Evolutionary conservation across 2,329 filamentous ascomycete genomes (phyloP), one percentile per base, ranked within the genome.

Genomic region (Alternaria incomplexa): DNA sequence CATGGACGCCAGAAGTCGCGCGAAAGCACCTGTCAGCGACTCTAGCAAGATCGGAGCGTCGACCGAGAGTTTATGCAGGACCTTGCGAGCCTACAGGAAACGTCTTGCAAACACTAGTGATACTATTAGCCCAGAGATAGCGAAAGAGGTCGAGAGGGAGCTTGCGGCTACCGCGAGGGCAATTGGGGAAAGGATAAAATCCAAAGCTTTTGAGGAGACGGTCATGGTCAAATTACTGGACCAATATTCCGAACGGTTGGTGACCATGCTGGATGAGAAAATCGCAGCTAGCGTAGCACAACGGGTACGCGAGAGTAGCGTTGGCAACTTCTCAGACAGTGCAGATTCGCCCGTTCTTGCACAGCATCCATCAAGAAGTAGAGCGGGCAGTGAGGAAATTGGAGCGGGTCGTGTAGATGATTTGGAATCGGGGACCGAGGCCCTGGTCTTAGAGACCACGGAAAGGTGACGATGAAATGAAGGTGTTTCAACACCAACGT

Each of bases 181-280:
- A 5, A 72, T 86, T 5, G 80, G 80, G 7, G 83, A 85, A 54
- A 78, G 76, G 57, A 79, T 75, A 28, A 81, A 81, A 47, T 74
- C 75, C 12, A 81, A 78, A 36, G 71, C 70, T 6, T 62, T 83
- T n/a, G 80, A 83, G 57, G 83, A 84, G 67, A 76, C 72, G 2
- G 75, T 75, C 6, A 79, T 84, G 75, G 74, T 78, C 44, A 89
- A 89, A 53, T 80, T 93, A 47, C 81, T 94, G 8, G 91, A 93
- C 68, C 88, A 92, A 79, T 93, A 93, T 72, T 92, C 90, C 3
- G 90, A 93, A 72, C 85, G 89, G 63, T 81, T 94, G 51, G 88
- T 93, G 6, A 87, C 84, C 48, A 84, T 93, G 78, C 83, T 94
- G 47, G 91, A 93, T 67, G 89, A 93, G 77, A 91, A 91, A 76